phyloP scores from a whole-genome alignment of 2,329 filamentous ascomycete species.

The Coleophoma cylindrospora region DNA sequence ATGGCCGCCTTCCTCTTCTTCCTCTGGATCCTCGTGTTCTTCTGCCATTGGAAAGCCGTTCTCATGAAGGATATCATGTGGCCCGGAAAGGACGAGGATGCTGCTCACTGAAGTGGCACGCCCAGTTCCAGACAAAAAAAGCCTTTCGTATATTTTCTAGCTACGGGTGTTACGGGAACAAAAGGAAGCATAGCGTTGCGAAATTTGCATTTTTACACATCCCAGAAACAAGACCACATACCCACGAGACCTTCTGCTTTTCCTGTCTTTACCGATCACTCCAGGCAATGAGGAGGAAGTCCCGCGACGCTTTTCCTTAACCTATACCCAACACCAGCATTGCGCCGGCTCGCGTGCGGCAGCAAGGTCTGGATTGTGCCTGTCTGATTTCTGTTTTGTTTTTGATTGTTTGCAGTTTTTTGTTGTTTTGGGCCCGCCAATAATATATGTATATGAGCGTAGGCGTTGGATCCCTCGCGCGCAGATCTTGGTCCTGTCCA shows the following conservation, averaged over 20 bases:
- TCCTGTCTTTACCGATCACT: not conserved
- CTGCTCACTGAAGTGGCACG: constrained; percentile 1
- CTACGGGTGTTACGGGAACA: not conserved
- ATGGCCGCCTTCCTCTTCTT: constrained; percentile 45
- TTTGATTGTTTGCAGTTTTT: not conserved
- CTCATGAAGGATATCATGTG: constrained; percentile 22
- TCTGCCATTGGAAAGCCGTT: constrained; percentile 21
- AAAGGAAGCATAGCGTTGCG: not conserved
- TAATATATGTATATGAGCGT: not conserved
- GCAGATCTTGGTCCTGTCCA: too few species aligned
- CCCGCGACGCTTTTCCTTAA: too few species aligned
- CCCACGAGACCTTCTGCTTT: not conserved
- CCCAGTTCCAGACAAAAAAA: not conserved
- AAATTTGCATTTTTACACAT: too few species aligned
- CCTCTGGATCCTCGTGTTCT: constrained; percentile 22
- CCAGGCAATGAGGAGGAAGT: too few species aligned
- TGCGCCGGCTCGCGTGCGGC: not conserved
- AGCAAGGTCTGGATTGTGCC: not conserved
- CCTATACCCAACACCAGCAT: not conserved
- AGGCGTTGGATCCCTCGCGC: not conserved
- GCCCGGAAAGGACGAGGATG: constrained; percentile 27
- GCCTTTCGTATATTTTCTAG: not conserved
- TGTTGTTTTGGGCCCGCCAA: too few species aligned
- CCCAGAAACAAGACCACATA: too few species aligned
- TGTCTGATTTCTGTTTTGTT: not conserved